phyloP scores from a whole-genome alignment of 805 yeast species.

The Pichia manshurica region DNA sequence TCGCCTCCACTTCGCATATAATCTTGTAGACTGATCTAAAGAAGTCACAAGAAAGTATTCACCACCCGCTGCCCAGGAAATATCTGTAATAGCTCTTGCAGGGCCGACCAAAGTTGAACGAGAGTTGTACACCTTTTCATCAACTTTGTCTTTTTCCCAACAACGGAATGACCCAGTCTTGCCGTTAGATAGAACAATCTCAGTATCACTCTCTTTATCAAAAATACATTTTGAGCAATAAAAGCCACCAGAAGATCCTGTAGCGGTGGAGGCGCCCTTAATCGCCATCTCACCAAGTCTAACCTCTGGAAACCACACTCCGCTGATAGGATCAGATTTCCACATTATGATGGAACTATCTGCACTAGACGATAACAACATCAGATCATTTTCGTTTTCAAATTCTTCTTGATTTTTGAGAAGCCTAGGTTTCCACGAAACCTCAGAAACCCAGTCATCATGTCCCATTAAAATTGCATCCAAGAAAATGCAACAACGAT shows the following conservation, averaged over 20 bases:
- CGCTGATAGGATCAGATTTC: constrained; percentile 82
- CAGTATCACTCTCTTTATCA: constrained; percentile 27
- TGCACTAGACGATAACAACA: constrained; percentile 78
- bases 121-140: constrained; percentile 26
- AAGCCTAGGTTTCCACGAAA: constrained; percentile 67
- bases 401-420: neutral
- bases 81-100: constrained; percentile 64
- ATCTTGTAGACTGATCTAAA: constrained; percentile 87
- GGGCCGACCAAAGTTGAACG: constrained; percentile 70
- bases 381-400: constrained; percentile 30
- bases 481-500: constrained; percentile 50
- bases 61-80: constrained; percentile 68
- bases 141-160: constrained; percentile 40
- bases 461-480: constrained; percentile 97
- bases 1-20: constrained; percentile 59
- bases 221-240: constrained; percentile 67
- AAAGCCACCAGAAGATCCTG: constrained; percentile 79
- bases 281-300: constrained; percentile 89
- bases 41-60: constrained; percentile 71
- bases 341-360: constrained; percentile 92
- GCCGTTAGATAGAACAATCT: constrained; percentile 72
- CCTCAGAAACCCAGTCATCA: constrained; percentile 92
- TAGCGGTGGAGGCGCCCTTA: constrained; percentile 97
- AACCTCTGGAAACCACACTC: constrained; percentile 79
- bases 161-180: constrained; percentile 89